These are phyloP conservation scores for Barnettozyma hawaiiensis DNA, from an alignment of 1,139 yeast genomes.

Conservation along the genomic window DNA sequence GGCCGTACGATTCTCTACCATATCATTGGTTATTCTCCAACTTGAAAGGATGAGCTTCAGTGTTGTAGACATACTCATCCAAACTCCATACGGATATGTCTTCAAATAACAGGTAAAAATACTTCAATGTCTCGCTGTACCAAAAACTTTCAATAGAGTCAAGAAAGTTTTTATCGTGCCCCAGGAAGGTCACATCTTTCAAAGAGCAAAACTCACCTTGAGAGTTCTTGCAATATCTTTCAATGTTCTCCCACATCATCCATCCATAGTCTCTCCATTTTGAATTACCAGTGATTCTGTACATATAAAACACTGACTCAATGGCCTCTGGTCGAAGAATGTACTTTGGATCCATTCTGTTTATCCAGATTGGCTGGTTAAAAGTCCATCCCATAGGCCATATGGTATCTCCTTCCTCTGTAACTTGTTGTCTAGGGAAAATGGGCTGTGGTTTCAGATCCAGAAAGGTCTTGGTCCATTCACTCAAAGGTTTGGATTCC, in stretches of 20 bases:
- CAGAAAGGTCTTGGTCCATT: neutral
- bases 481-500: neutral
- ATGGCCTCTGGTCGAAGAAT: conserved; percentile 71
- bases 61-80: conserved; percentile 68
- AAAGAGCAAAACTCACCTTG: conserved; percentile 42
- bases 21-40: conserved; percentile 6
- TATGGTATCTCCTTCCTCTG: conserved; percentile 3
- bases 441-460: neutral
- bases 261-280: conserved; percentile 70
- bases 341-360: conserved; percentile 44
- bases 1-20: too few relatives aligned
- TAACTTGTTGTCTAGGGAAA: neutral
- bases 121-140: conserved; percentile 77
- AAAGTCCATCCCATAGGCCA: conserved; percentile 14
- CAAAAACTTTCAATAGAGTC: conserved; percentile 65
- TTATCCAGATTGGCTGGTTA: conserved; percentile 32
- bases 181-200: conserved; percentile 43
- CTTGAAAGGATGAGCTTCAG: conserved; percentile 77
- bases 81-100: conserved; percentile 54
- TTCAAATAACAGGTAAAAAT: conserved; percentile 63
- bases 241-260: conserved; percentile 51
- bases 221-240: conserved; percentile 38
- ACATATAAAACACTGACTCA: conserved; percentile 69
- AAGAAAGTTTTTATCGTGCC: conserved; percentile 22
- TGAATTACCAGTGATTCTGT: conserved; percentile 66